These are phyloP conservation scores for Ustilaginoidea virens DNA, from an alignment of 2,329 filamentous ascomycete genomes.

Conservation along the genomic window DNA sequence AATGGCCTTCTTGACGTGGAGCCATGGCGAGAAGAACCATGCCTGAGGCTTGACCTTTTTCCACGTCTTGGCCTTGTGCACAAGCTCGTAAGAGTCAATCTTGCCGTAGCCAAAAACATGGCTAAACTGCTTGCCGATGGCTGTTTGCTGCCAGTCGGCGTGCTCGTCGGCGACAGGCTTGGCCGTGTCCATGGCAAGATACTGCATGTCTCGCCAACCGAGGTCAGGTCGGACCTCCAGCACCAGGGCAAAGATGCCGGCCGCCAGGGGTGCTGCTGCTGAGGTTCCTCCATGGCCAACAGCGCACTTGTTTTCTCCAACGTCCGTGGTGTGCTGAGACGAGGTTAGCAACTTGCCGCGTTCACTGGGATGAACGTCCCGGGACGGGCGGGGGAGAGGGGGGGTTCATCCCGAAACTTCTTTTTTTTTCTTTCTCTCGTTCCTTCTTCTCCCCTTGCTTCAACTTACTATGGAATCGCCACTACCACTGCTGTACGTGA, in stretches of 20 bases:
- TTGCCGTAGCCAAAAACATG: conserved; percentile 95
- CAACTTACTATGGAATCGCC: conserved; percentile 60
- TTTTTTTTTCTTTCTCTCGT: no score
- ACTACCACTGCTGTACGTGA: conserved; percentile 88
- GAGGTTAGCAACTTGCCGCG: no score
- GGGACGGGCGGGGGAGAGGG: no score
- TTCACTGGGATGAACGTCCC: no score
- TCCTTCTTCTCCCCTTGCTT: no score
- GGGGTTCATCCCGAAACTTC: no score
- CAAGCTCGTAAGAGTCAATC: conserved; percentile 72
- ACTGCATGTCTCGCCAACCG: conserved; percentile 89
- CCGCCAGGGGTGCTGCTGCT: conserved; percentile 82
- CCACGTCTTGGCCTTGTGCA: conserved; percentile 77
- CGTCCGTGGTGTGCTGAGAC: conserved; percentile 73
- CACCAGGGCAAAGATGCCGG: conserved; percentile 80
- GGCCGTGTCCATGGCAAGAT: conserved; percentile 72
- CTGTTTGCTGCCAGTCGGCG: conserved; percentile 68
- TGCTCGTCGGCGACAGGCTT: conserved; percentile 56
- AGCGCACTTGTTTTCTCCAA: conserved; percentile 69
- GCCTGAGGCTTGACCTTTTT: conserved; percentile 84
- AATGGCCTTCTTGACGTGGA: conserved; percentile 73
- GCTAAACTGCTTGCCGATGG: conserved; percentile 73
- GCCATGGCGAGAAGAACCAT: conserved; percentile 89
- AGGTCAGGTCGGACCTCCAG: conserved; percentile 74
- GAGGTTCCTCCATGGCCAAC: conserved; percentile 84